phyloP scores from a whole-genome alignment of 495 filamentous ascomycete genomes.

The Lasiosphaeria miniovina region DNA sequence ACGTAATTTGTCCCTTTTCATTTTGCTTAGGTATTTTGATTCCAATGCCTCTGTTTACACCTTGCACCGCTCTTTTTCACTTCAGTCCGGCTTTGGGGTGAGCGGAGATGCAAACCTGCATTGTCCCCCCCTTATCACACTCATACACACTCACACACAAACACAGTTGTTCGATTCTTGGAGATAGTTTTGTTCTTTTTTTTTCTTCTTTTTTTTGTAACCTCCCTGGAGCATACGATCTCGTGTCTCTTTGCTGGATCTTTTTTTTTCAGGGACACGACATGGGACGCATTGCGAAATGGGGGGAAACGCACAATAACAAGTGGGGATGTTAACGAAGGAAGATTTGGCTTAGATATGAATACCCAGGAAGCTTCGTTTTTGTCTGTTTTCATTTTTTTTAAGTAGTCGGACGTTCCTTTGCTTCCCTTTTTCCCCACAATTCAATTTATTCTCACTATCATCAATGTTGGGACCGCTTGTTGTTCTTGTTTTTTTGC shows the following conservation, averaged over 20 bases:
- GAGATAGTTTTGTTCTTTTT: constrained; percentile 11
- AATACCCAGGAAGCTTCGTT: constrained; percentile 20
- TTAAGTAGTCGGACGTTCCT: constrained; percentile 1
- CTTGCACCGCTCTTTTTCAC: background rate
- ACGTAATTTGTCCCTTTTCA: background rate
- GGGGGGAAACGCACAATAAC: too few species aligned
- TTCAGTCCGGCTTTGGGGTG: background rate
- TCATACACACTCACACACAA: too few species aligned
- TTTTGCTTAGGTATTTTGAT: background rate
- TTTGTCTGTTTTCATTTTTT: constrained; percentile 3
- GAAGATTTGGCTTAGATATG: constrained; percentile 7
- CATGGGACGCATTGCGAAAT: too few species aligned
- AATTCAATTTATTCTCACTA: too few species aligned
- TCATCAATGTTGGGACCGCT: background rate
- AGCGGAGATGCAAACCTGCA: background rate
- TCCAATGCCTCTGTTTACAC: background rate
- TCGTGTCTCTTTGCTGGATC: background rate
- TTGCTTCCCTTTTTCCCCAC: background rate
- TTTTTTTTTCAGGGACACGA: background rate
- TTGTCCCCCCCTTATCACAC: too few species aligned
- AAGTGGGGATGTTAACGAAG: background rate
- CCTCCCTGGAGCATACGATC: too few species aligned
- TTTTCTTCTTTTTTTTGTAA: background rate
- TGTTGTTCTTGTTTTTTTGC: constrained; percentile 2
- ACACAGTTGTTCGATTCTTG: constrained; percentile 7